Evolutionary conservation across 1,139 yeast species (phyloP), one percentile per base, ranked within the genome.

Genomic region (Geotrichum citri-aurantii): DNA sequence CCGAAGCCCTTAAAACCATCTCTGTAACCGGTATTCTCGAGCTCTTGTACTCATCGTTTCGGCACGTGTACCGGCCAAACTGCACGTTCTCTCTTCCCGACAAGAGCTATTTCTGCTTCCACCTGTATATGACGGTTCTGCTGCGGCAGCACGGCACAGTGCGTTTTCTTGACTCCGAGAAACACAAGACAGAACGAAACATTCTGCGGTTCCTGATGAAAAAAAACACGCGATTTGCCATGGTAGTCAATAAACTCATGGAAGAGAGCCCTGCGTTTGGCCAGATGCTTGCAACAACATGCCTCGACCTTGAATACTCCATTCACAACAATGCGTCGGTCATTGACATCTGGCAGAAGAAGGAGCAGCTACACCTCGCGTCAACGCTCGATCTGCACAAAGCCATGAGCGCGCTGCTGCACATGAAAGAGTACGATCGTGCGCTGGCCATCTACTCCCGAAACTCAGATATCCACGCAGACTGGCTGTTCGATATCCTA

Each of bases 381-480:
- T 59, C 64, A 1, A 19, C 69, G 1, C 44, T 55, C 1, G 75
- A 72, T 54, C 60, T 72, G 19, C 63, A 61, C 21, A 54, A 63
- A 5, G 57, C 84, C 46, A 78, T 87, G 65, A 69, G 73, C 19
- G 73, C 78, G 2, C 72, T 78, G 54, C 70, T 81, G 17, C 74
- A 71, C 53, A 65, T 71, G 7, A 75, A 77, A 27, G 76, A 81
- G 46, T 71, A 76, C 42, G 71, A 74, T 0, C 76, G 75, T 21
- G 85, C 81, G 7, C 73, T 79, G 64, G 65, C 73, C 17, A 66
- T 73, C 55, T 76, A 75, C 63, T 72, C 76, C 14, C 62, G 73
- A 3, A 57, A 71, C 11, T 73, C 77, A 29, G 68, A 59, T 59
- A 62, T 69, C 19, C 74, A 69, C 27, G 57, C 59, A 11, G 59